These are phyloP conservation scores for Rhododendron mucronatum DNA, from an alignment of 148 eudicot species.

Conservation along the genomic window DNA sequence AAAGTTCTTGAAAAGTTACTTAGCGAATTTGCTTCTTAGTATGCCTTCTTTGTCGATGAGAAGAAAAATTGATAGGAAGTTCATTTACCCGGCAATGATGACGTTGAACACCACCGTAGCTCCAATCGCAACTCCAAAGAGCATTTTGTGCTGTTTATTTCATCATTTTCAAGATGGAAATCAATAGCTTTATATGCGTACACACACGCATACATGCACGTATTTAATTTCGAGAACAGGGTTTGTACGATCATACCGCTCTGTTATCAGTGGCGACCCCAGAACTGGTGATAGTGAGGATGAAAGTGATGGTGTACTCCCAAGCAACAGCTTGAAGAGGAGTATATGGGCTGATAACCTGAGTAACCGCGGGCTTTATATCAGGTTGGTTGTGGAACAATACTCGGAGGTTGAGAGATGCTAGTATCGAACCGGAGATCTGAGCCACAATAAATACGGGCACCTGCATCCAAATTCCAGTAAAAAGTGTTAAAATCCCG, in stretches of 20 bases:
- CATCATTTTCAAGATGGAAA: neutral
- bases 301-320: conserved; percentile 40
- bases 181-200: neutral
- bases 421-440: conserved; percentile 35
- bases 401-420: conserved; percentile 33
- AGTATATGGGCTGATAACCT: conserved; percentile 21
- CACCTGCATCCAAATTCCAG: conserved; percentile 5
- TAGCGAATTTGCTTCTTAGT: neutral
- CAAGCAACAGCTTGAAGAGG: conserved; percentile 35
- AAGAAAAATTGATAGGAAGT: neutral
- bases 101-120: conserved; percentile 25
- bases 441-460: conserved; percentile 37
- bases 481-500: neutral
- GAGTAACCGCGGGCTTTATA: conserved; percentile 26
- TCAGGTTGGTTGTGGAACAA: conserved; percentile 29
- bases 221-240: neutral
- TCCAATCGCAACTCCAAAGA: conserved; percentile 39
- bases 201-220: neutral
- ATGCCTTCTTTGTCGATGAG: neutral
- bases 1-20: neutral
- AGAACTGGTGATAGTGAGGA: conserved; percentile 29
- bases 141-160: conserved; percentile 2
- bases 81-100: conserved; percentile 34
- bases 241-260: conserved; percentile 21
- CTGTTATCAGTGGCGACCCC: conserved; percentile 35